phyloP scores from a whole-genome alignment of 495 filamentous ascomycete genomes.

The Aspergillus olivimuriae region DNA sequence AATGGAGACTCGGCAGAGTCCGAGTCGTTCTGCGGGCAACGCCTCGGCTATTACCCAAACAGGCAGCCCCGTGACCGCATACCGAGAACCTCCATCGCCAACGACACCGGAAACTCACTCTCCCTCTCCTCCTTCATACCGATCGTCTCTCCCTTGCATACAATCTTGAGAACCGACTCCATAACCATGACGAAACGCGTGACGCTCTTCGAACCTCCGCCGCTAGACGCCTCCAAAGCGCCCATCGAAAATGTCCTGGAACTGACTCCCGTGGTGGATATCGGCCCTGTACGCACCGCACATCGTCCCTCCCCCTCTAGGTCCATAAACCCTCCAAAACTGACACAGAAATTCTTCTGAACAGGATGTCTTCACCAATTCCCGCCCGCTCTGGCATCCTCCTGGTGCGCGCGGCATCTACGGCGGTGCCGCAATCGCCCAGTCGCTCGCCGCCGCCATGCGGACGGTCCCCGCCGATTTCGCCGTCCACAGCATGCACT shows the following conservation, averaged over 20 bases:
- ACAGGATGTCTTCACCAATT: constrained; percentile 89
- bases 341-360: too few species aligned
- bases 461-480: constrained; percentile 75
- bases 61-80: constrained; percentile 8
- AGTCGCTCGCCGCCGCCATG: constrained; percentile 83
- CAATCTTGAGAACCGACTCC: not conserved
- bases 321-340: too few species aligned
- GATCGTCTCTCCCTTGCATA: not conserved
- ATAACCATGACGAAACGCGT: constrained; percentile 27
- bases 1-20: not conserved
- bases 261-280: constrained; percentile 69
- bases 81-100: constrained; percentile 1
- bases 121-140: not conserved
- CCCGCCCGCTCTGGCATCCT: constrained; percentile 82
- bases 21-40: not conserved
- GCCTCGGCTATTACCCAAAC: constrained; percentile 22
- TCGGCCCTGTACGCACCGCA: constrained; percentile 60
- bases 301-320: not conserved
- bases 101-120: not conserved
- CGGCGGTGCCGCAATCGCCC: constrained; percentile 88
- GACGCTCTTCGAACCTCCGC: constrained; percentile 76
- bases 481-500: constrained; percentile 91
- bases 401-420: constrained; percentile 88
- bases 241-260: constrained; percentile 85
- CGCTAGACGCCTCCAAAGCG: constrained; percentile 63